These are phyloP conservation scores for Pyrus pyrifolia DNA, from an alignment of 306 rosid genomes.

Conservation along the genomic window DNA sequence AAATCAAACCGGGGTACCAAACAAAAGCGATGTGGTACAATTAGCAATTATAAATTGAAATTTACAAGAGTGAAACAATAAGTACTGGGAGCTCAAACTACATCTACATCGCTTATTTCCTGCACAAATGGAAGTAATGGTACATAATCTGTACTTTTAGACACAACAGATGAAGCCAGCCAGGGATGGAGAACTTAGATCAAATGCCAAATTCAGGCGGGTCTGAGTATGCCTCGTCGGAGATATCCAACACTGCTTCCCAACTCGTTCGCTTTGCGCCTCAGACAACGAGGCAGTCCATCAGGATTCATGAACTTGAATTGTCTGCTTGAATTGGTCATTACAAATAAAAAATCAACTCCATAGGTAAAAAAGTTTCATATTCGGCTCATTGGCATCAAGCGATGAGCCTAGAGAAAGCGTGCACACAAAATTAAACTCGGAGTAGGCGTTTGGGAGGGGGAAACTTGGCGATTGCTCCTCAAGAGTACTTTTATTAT, in stretches of 20 bases:
- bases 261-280: background rate
- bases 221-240: conserved; percentile 1
- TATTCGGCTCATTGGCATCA: background rate
- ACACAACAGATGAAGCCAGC: background rate
- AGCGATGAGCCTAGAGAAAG: background rate
- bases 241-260: conserved; percentile 3
- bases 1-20: conserved; percentile 2
- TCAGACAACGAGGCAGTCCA: conserved; percentile 1
- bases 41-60: conserved; percentile 5
- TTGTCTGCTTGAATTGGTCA: conserved; percentile 8
- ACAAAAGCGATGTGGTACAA: background rate
- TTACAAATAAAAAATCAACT: background rate
- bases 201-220: background rate
- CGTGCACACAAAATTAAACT: background rate
- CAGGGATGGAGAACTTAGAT: background rate
- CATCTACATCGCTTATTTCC: background rate
- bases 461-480: background rate
- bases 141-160: background rate
- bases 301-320: background rate
- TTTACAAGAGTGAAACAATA: background rate
- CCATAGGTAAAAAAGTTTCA: background rate
- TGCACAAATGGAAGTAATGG: conserved; percentile 14
- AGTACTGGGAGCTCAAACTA: conserved; percentile 4
- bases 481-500: background rate
- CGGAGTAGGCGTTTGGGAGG: background rate